Evolutionary conservation across 2,329 filamentous ascomycete genomes (phyloP).

Genomic region (Bimuria novae-zelandiae): DNA sequence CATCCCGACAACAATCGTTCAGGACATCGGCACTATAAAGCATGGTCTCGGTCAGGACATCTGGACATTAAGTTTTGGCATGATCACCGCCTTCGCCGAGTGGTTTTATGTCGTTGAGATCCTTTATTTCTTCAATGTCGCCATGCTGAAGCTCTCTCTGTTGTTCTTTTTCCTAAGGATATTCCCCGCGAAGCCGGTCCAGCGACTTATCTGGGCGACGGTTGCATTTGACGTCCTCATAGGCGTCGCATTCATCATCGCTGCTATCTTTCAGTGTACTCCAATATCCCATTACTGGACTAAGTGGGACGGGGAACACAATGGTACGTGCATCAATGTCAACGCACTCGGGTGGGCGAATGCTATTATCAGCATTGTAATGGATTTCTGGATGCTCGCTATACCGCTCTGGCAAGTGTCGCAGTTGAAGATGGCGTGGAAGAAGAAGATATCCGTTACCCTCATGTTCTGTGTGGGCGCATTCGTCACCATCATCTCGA

Average conservation of each 20-base stretch:
- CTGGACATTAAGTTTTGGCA: conserved; percentile 51
- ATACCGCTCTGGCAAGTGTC: conserved; percentile 38
- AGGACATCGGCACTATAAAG: conserved; percentile 13
- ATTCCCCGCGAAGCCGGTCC: conserved; percentile 23
- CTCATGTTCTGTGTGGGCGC: conserved; percentile 43
- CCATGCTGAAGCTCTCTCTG: conserved; percentile 29
- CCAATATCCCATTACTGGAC: conserved; percentile 37
- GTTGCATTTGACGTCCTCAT: conserved; percentile 24
- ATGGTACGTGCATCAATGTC: conserved; percentile 37
- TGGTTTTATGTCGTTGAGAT: conserved; percentile 36
- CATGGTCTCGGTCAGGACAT: conserved; percentile 55
- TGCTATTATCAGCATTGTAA: conserved; percentile 34
- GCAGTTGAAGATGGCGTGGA: conserved; percentile 30
- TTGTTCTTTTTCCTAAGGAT: conserved; percentile 31
- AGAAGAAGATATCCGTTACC: conserved; percentile 40
- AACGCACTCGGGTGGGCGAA: conserved; percentile 35
- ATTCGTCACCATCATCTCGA: conserved; percentile 51
- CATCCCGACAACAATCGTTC: conserved; percentile 26
- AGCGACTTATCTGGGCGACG: conserved; percentile 12
- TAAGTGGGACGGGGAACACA: conserved; percentile 26
- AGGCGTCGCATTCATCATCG: conserved; percentile 20
- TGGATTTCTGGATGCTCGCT: conserved; percentile 32
- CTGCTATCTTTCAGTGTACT: conserved; percentile 32
- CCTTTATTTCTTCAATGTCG: conserved; percentile 33
- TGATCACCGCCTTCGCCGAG: conserved; percentile 50